Evolutionary conservation across 805 yeast species (phyloP), one percentile per base, ranked within the genome.

Genomic region (Yueomyces sinensis): DNA sequence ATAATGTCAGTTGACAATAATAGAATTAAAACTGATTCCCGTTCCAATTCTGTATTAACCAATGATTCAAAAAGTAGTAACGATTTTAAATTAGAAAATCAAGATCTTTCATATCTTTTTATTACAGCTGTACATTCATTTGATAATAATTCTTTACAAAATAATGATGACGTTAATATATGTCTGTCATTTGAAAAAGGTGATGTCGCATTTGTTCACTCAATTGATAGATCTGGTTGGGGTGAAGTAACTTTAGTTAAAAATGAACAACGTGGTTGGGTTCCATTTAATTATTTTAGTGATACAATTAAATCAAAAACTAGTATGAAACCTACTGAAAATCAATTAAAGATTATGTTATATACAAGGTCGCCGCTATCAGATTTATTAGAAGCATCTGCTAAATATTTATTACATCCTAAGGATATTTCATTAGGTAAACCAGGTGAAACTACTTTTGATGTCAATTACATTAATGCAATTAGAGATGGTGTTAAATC

Each of bases 211-310:
- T 82, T 80, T 54, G 82, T 82, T 4, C 86, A 80, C 47, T 70
- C 81, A 6, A 71, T 80, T 17, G 91, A 81, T 52, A 77, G 76
- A 36, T 75, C 84, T 16, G 93, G 91, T 0, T 82, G 93, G 93
- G 89, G 87, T 39, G 93, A 82, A 52, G 91, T 81, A 2, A 81
- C 87, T 0, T 49, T 80, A 27, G 56, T 81, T 7, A 75, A 72
- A 37, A 63, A 75, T 13, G 60, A 76, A 34, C 66, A 68, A 45
- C 59, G 84, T 41, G 93, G 93, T 14, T 82, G 93, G 93, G 82
- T 81, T 14, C 93, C 93, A 3, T 76, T 82, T 68, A 82, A 81
- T 49, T 82, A 78, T 56, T 82, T 81, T 47, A 59, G 75, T 4
- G 65, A 62, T 38, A 50, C 61, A 4, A 46, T 74, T 11, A 6